Conservation (phyloP, 495 filamentous ascomycete species). For the Podospora bellae-mahoneyi region DNA sequence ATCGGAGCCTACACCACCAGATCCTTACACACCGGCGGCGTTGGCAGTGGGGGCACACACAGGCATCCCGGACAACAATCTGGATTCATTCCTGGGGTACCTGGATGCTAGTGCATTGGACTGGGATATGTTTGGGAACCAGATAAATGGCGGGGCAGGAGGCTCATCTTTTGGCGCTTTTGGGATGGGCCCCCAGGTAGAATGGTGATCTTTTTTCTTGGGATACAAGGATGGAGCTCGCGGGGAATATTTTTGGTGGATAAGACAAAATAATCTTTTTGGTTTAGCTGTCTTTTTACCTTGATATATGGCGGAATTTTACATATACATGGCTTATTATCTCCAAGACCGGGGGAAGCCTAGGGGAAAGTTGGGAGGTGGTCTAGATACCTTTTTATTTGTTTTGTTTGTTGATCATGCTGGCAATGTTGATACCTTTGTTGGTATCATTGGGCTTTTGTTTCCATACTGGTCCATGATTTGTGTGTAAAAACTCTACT, state of each 20-base stretch:
- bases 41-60: conserved; percentile 6
- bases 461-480: background rate
- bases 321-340: background rate
- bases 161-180: conserved; percentile 21
- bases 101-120: conserved; percentile 37
- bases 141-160: conserved; percentile 5
- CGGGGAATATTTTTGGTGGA: background rate
- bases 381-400: background rate
- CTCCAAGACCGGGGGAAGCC: background rate
- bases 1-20: conserved; percentile 24
- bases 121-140: conserved; percentile 43
- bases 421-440: background rate
- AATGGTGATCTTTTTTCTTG: conserved; percentile 18
- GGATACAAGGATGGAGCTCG: background rate
- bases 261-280: background rate
- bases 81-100: conserved; percentile 37
- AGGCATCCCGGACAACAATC: background rate
- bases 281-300: too few species aligned
- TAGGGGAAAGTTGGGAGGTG: background rate
- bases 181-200: conserved; percentile 21
- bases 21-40: conserved; percentile 18
- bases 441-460: background rate
- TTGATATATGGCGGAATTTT: background rate
- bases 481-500: background rate
- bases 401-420: background rate